Evolutionary conservation across 2,329 filamentous ascomycete genomes (phyloP).

Genomic region (Aspergillus intermedius): DNA sequence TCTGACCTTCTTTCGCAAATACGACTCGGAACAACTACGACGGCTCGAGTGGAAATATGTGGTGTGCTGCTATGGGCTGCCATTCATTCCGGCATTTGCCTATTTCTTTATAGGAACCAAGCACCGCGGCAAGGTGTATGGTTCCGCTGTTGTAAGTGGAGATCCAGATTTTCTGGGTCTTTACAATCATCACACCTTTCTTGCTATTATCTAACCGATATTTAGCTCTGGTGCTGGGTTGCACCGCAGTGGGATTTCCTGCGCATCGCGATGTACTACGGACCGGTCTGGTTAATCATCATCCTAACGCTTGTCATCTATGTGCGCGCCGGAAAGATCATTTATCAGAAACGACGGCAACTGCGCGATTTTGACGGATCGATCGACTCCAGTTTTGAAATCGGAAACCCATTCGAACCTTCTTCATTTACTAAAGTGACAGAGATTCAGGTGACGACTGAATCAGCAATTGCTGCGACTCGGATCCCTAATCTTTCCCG

Average conservation of each 20-base stretch:
- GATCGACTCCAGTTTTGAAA: constrained; percentile 36
- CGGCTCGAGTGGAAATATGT: constrained; percentile 66
- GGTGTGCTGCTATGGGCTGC: constrained; percentile 63
- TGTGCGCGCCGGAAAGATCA: constrained; percentile 32
- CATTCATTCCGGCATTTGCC: constrained; percentile 60
- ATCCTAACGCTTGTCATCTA: constrained; percentile 36
- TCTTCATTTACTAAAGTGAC: constrained; percentile 48
- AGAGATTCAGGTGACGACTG: constrained; percentile 58
- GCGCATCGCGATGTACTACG: constrained; percentile 68
- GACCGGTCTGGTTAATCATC: constrained; percentile 39
- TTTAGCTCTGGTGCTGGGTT: constrained; percentile 79
- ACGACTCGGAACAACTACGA: constrained; percentile 57
- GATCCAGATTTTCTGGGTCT: not conserved
- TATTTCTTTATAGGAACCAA: constrained; percentile 59
- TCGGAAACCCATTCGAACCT: constrained; percentile 40
- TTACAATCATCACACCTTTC: not conserved
- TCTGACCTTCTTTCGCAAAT: constrained; percentile 71
- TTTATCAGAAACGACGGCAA: constrained; percentile 53
- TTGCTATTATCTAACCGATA: not conserved
- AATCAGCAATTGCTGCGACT: constrained; percentile 29
- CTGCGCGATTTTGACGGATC: constrained; percentile 50
- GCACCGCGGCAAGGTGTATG: constrained; percentile 58
- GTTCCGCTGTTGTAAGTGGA: constrained; percentile 55
- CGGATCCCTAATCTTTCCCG: constrained; percentile 1
- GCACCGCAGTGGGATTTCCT: constrained; percentile 60